These are phyloP conservation scores for Leishmania gerbilli DNA, from an alignment of 208 protist genomes.

Conservation along the genomic window DNA sequence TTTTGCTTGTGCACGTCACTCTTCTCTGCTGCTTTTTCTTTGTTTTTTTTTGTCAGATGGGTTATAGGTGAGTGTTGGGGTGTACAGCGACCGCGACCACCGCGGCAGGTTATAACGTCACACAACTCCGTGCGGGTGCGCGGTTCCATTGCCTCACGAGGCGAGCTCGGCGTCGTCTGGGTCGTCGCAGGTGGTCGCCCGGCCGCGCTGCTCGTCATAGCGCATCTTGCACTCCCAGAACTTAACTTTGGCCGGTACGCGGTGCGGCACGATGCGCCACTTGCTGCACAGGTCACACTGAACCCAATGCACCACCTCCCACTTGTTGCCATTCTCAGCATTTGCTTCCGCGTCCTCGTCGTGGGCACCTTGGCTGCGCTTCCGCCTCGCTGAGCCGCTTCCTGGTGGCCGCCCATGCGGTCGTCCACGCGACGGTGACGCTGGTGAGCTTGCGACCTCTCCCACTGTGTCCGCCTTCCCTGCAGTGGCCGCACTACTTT, in stretches of 20 bases:
- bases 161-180: conserved; percentile 63
- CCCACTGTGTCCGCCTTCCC: background rate
- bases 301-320: conserved; percentile 79
- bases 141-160: conserved; percentile 5
- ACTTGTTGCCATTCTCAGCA: background rate
- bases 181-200: conserved; percentile 63
- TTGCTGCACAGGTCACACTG: conserved; percentile 82
- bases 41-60: background rate
- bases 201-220: conserved; percentile 31
- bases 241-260: conserved; percentile 30
- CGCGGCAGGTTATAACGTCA: background rate
- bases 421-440: background rate
- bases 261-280: conserved; percentile 79
- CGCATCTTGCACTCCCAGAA: conserved; percentile 79
- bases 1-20: background rate
- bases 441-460: background rate
- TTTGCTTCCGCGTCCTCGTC: background rate
- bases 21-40: background rate
- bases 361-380: background rate
- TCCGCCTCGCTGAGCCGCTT: background rate
- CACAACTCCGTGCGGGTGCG: background rate
- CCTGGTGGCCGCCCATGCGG: background rate
- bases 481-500: background rate
- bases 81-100: background rate
- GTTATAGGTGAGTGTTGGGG: background rate